Percentiles rank a stretch among this genome's conserved stretches.
These are phyloP conservation scores for Pleurotus djamor DNA, from an alignment of 768 basidiomycete genomes.

Conservation along the genomic window DNA sequence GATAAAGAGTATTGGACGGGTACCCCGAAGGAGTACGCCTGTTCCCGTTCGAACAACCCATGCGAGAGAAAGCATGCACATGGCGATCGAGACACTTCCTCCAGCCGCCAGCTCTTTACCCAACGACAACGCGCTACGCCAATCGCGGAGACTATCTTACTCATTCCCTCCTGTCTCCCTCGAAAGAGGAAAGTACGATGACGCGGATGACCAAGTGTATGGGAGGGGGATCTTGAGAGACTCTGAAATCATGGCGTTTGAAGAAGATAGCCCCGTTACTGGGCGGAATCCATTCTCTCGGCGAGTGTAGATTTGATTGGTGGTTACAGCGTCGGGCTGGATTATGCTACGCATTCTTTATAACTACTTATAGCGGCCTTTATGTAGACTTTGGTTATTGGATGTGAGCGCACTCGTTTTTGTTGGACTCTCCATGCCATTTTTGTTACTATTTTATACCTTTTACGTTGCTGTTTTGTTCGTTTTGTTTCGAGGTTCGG, in stretches of 20 bases:
- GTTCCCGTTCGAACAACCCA: constrained; percentile 20
- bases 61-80: constrained; percentile 27
- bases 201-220: constrained; percentile 16
- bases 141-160: not conserved
- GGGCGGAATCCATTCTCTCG: constrained; percentile 3
- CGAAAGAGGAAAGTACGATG: constrained; percentile 15
- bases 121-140: not conserved
- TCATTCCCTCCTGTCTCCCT: not conserved
- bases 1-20: constrained; percentile 40
- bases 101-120: constrained; percentile 7
- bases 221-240: constrained; percentile 22
- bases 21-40: constrained; percentile 31
- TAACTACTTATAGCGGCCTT: not conserved
- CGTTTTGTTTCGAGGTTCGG: no score
- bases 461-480: no score
- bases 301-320: no score
- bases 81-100: constrained; percentile 28
- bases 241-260: constrained; percentile 29
- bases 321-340: not conserved
- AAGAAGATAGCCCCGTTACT: constrained; percentile 15
- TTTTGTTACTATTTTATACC: no score
- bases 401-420: not conserved
- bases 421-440: not conserved
- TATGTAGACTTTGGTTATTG: not conserved
- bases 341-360: not conserved